Conservation (phyloP, 495 filamentous ascomycete genomes). For the Aspergillus baeticus region DNA sequence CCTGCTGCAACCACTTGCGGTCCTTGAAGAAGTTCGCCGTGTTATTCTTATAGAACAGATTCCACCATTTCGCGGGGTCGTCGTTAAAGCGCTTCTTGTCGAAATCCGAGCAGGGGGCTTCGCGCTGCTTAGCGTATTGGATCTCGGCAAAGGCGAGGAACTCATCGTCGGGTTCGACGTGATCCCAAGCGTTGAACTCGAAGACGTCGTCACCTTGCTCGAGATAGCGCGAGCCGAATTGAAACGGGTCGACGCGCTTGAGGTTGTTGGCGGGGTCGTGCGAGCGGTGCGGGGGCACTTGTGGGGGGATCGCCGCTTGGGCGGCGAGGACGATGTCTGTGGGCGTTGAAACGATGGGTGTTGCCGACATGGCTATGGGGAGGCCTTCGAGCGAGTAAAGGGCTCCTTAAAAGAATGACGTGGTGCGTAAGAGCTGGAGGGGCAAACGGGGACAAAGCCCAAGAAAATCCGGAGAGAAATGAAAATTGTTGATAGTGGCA, state of each 20-base stretch:
- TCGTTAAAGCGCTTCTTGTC: constrained; percentile 84
- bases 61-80: constrained; percentile 93
- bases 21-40: constrained; percentile 97
- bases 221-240: constrained; percentile 88
- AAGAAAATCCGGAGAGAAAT: background rate
- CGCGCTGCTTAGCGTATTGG: constrained; percentile 80
- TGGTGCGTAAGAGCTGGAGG: background rate
- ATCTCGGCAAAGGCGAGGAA: constrained; percentile 78
- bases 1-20: constrained; percentile 92
- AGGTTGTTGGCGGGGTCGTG: constrained; percentile 55
- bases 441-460: background rate
- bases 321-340: constrained; percentile 29
- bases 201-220: constrained; percentile 81
- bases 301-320: constrained; percentile 48
- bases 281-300: constrained; percentile 44
- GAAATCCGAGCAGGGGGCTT: constrained; percentile 79
- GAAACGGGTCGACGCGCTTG: constrained; percentile 88
- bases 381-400: background rate
- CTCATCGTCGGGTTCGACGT: constrained; percentile 79
- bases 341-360: constrained; percentile 6
- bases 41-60: constrained; percentile 94
- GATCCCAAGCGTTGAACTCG: constrained; percentile 98
- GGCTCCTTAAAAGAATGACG: background rate
- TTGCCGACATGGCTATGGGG: constrained; percentile 22
- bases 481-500: constrained; percentile 9